Conservation (phyloP, 1,139 yeast species). For the Nadsonia commutata region DNA sequence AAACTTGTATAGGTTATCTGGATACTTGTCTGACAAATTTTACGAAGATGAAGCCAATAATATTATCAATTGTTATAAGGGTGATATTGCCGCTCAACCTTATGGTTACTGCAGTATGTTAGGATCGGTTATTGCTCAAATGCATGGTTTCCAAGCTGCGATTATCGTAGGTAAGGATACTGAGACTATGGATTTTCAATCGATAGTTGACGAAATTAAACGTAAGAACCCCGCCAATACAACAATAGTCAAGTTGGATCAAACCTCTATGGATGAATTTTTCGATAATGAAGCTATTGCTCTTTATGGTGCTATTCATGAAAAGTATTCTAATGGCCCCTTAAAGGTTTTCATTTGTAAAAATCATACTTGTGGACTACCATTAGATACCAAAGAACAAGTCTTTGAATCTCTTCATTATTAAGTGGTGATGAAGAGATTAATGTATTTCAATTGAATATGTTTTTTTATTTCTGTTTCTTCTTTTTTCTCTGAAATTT, state of each 20-base stretch:
- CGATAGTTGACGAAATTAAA: conserved; percentile 6
- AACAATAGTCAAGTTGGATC: conserved; percentile 11
- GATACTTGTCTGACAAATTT: conserved; percentile 14
- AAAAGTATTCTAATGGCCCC: conserved; percentile 11
- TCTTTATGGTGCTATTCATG: conserved; percentile 14
- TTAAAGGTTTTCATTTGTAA: conserved; percentile 13
- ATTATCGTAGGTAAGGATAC: conserved; percentile 14
- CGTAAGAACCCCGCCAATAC: conserved; percentile 9
- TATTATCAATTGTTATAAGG: conserved; percentile 18
- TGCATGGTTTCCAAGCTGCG: conserved; percentile 12
- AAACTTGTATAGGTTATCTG: conserved; percentile 20
- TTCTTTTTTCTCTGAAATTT: not conserved
- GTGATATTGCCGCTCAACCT: conserved; percentile 21
- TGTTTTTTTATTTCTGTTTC: not conserved
- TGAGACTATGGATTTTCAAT: conserved; percentile 5
- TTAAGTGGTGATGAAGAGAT: no score
- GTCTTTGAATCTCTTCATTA: not conserved
- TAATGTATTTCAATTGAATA: no score
- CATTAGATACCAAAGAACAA: not conserved
- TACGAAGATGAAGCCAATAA: conserved; percentile 16
- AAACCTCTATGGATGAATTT: conserved; percentile 8
- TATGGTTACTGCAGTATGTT: conserved; percentile 20
- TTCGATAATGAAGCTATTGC: conserved; percentile 8
- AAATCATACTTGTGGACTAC: conserved; percentile 2
- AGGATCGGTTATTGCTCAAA: conserved; percentile 13